These are phyloP conservation scores for Omphalea diandra DNA, from an alignment of 441 rosid genomes.

Conservation along the genomic window DNA sequence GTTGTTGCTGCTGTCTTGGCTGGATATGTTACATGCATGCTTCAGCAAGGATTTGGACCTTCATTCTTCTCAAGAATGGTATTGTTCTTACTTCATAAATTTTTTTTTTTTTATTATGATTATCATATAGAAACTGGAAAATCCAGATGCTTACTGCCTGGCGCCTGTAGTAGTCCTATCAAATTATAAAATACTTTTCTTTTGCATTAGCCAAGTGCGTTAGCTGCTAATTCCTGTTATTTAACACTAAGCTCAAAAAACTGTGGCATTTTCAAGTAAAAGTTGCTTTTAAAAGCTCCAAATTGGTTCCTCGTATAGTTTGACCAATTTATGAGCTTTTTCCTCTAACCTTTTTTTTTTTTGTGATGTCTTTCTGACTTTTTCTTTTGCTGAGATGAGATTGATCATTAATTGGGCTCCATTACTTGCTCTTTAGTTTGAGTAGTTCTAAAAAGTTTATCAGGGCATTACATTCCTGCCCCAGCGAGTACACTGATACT, in stretches of 20 bases:
- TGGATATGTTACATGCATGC: slow-evolving; percentile 75
- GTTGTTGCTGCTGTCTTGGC: slow-evolving; percentile 71
- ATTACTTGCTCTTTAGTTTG: not conserved
- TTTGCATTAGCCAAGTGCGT: not conserved
- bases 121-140: not conserved
- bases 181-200: not conserved
- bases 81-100: slow-evolving; percentile 6
- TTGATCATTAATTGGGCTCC: not conserved
- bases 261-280: not conserved
- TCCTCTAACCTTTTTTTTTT: not conserved
- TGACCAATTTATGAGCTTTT: not conserved
- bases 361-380: not conserved
- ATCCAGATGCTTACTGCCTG: not conserved
- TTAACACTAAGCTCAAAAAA: not conserved
- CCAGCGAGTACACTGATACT: not conserved
- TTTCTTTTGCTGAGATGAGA: not conserved
- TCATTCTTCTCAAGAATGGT: slow-evolving; percentile 56
- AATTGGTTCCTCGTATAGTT: not conserved
- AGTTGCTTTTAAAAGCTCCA: not conserved
- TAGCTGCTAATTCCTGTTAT: not conserved
- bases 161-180: not conserved
- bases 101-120: not conserved
- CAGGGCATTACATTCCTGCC: not conserved
- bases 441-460: not conserved
- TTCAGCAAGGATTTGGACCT: slow-evolving; percentile 76